These are phyloP conservation scores for Silene uniflora DNA, from an alignment of 148 eudicot genomes.

Conservation along the genomic window DNA sequence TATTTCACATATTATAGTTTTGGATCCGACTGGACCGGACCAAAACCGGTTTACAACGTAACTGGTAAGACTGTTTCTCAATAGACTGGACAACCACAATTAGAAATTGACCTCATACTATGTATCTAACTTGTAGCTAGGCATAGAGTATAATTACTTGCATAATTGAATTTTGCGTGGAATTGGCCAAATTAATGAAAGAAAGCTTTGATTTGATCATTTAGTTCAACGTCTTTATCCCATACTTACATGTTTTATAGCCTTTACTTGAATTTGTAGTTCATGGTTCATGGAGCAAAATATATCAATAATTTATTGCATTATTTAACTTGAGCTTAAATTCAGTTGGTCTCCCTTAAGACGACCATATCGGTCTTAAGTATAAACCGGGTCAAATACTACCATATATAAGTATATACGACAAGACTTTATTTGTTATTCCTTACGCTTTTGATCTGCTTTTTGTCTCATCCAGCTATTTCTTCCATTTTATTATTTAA, in stretches of 20 bases:
- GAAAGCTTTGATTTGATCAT: constrained; percentile 5
- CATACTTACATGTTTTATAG: constrained; percentile 14
- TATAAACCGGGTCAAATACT: too few relatives aligned
- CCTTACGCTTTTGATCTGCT: too few relatives aligned
- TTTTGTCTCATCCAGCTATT: too few relatives aligned
- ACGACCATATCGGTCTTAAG: too few relatives aligned
- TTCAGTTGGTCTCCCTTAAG: too few relatives aligned
- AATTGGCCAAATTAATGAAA: constrained; percentile 22
- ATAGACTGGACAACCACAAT: neutral
- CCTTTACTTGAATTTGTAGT: constrained; percentile 4
- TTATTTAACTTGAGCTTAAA: constrained; percentile 10
- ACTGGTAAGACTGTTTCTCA: too few relatives aligned
- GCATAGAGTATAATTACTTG: neutral
- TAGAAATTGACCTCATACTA: neutral
- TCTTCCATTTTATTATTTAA: neutral
- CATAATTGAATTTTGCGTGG: neutral
- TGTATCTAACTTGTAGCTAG: neutral
- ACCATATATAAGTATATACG: too few relatives aligned
- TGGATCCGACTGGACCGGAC: too few relatives aligned
- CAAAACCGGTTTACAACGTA: too few relatives aligned
- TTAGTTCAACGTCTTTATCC: neutral
- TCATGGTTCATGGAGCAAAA: neutral
- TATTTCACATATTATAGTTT: too few relatives aligned
- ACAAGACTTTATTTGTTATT: too few relatives aligned
- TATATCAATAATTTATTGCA: constrained; percentile 15